Base-by-base conservation (phyloP, 305 asterid genomes). In the Salvia sclarea region DNA sequence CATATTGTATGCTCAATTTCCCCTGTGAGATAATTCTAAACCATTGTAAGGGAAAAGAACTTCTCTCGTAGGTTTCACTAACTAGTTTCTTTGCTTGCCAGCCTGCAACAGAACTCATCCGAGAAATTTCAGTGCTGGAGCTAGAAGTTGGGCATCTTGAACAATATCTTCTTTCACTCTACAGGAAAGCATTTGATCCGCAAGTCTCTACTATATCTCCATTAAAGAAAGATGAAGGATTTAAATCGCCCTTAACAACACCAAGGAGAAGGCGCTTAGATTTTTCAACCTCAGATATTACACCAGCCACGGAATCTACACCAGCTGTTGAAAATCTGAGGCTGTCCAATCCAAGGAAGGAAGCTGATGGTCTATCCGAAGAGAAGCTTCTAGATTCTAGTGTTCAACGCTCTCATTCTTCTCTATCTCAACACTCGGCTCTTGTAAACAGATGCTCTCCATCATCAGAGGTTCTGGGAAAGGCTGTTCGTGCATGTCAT, bases 71-170 rank as follows among this genome's bases (percentile, higher is more conserved):
- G 10, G 3, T 48, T 44, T 40, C 48, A 43, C 68, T 64, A 55
- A 71, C n/a, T 21, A 43, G 20, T 12, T 57, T 28, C 49, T 58
- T 14, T 13, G 17, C 14, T 48, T 83, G 82, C 48, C 97, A 95
- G 99, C 91, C 97, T 11, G 96, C 95, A n/a, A 85, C 92, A 59
- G 95, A 92, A 74, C 91, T 95, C 65, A 95, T 95, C n/a, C 84
- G 80, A 84, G 99, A 95, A 69, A 95, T 95, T 58, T 82, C 99
- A 17, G 82, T 90, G 14, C 71, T 95, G 75, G 99, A 95, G 82
- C 75, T 88, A 72, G 96, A 95, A 86, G 98, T 95, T 21, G 89
- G 89, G 61, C 96, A 90, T 76, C 85, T 95, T 85, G 99, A 95
- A 70, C 98, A 95, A 49, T 87, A 95, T 78, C 99, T 95, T 71